Percentiles rank a stretch among this genome's conserved stretches.
Conservation (phyloP, 306 rosid genomes). For the Ormosia emarginata region DNA sequence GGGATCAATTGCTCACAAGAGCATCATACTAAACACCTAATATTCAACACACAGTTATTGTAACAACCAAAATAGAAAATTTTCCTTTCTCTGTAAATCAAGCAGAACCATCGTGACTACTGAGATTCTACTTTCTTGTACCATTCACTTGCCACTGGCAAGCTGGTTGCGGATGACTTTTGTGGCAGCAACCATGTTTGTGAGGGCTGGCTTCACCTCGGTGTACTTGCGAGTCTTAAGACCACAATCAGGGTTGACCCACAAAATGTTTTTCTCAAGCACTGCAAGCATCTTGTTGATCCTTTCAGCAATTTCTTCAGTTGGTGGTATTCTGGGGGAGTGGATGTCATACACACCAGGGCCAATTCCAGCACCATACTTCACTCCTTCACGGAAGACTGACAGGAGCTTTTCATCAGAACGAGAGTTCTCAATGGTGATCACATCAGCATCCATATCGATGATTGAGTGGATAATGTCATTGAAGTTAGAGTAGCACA, state of each 20-base stretch:
- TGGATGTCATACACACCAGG: constrained; percentile 91
- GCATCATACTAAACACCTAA: constrained; percentile 29
- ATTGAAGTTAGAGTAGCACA: constrained; percentile 92
- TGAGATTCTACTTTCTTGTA: constrained; percentile 10
- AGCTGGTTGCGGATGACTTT: constrained; percentile 71
- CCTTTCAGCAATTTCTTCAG: constrained; percentile 83
- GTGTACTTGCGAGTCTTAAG: constrained; percentile 81
- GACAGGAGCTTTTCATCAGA: constrained; percentile 86
- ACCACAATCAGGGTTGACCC: constrained; percentile 91
- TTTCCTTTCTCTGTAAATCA: not conserved
- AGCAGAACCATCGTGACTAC: constrained; percentile 3
- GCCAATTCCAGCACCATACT: constrained; percentile 88
- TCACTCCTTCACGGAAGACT: constrained; percentile 87
- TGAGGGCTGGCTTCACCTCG: constrained; percentile 81
- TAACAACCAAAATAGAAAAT: constrained; percentile 16
- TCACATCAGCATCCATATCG: constrained; percentile 91
- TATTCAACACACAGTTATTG: constrained; percentile 48
- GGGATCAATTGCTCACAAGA: not conserved
- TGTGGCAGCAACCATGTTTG: constrained; percentile 73
- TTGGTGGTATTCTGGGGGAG: constrained; percentile 83
- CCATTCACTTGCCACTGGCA: constrained; percentile 56
- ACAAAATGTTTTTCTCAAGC: constrained; percentile 74
- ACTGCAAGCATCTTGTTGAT: constrained; percentile 89
- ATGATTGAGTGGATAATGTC: constrained; percentile 92
- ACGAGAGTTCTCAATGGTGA: constrained; percentile 93